Conservation (phyloP, 116 monocot genomes). For the Phalaenopsis hybrid region DNA sequence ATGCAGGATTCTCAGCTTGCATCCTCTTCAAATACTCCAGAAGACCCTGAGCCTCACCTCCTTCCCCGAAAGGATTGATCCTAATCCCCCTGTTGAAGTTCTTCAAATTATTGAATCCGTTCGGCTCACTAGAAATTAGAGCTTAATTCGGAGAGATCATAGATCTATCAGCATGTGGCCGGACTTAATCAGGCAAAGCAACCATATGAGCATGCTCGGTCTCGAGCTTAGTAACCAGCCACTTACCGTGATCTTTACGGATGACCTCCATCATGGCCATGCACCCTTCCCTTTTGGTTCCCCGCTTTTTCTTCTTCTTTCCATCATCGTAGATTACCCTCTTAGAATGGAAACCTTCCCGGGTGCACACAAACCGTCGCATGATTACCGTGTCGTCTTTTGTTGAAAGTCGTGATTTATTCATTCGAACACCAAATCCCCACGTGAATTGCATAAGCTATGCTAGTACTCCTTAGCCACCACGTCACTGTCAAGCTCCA, state of each 20-base stretch:
- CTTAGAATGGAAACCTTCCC: slow-evolving; percentile 24
- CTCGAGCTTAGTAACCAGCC: slow-evolving; percentile 18
- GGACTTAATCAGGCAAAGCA: slow-evolving; percentile 13
- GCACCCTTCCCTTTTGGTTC: slow-evolving; percentile 21
- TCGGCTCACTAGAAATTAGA: background rate
- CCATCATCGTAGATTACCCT: slow-evolving; percentile 26
- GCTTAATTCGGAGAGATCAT: slow-evolving; percentile 1
- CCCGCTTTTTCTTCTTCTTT: slow-evolving; percentile 25
- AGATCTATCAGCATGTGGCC: slow-evolving; percentile 7
- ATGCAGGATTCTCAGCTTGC: slow-evolving; percentile 18
- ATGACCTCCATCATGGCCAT: slow-evolving; percentile 28
- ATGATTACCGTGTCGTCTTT: slow-evolving; percentile 27
- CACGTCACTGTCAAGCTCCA: slow-evolving; percentile 25
- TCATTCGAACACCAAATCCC: slow-evolving; percentile 22
- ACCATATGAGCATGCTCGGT: slow-evolving; percentile 27
- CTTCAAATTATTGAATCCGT: slow-evolving; percentile 16
- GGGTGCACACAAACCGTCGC: slow-evolving; percentile 11
- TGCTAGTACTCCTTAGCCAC: slow-evolving; percentile 21
- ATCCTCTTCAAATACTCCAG: slow-evolving; percentile 19
- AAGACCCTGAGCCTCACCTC: slow-evolving; percentile 18
- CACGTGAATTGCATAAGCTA: slow-evolving; percentile 17
- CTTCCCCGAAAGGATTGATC: slow-evolving; percentile 21
- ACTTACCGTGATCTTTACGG: slow-evolving; percentile 21
- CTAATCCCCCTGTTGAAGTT: slow-evolving; percentile 21
- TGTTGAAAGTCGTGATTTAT: slow-evolving; percentile 17